Percentiles rank a stretch among this genome's conserved stretches.
Evolutionary conservation across 2,329 filamentous ascomycete species (phyloP).

Genomic region (Hymenoscyphus fructigenus): DNA sequence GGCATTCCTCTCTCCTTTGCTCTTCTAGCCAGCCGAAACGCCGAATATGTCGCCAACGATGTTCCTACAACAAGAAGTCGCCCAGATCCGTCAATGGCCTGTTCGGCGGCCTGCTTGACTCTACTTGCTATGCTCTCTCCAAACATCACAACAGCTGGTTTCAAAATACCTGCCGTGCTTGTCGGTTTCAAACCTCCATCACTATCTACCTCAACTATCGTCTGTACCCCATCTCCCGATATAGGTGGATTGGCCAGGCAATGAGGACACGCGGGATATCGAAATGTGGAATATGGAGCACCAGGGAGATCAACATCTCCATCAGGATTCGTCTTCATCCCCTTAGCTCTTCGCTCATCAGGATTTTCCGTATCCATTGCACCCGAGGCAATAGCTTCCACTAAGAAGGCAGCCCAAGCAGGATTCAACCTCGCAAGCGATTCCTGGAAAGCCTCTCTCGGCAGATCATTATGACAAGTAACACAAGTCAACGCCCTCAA

Average conservation of each 20-base stretch:
- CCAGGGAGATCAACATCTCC: slow-evolving; percentile 89
- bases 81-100: slow-evolving; percentile 73
- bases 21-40: slow-evolving; percentile 83
- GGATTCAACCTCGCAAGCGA: slow-evolving; percentile 80
- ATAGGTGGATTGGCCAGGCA: slow-evolving; percentile 67
- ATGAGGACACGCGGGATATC: slow-evolving; percentile 84
- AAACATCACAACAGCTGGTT: slow-evolving; percentile 95
- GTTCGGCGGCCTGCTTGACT: slow-evolving; percentile 75
- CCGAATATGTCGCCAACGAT: slow-evolving; percentile 91
- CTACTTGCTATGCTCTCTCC: slow-evolving; percentile 75
- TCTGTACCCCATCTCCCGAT: slow-evolving; percentile 52
- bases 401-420: slow-evolving; percentile 75
- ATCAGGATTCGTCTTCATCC: slow-evolving; percentile 85
- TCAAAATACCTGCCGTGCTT: slow-evolving; percentile 76
- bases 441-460: slow-evolving; percentile 72
- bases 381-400: slow-evolving; percentile 68
- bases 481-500: slow-evolving; percentile 78
- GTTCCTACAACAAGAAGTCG: slow-evolving; percentile 80
- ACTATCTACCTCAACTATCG: slow-evolving; percentile 66
- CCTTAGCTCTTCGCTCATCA: slow-evolving; percentile 62
- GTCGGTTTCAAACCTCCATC: slow-evolving; percentile 75
- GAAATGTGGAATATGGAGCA: slow-evolving; percentile 84
- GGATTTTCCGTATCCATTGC: slow-evolving; percentile 78
- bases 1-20: slow-evolving; percentile 82
- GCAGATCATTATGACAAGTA: slow-evolving; percentile 70